A percentile compares a stretch with the other conserved stretches of the same genome.
phyloP scores from a whole-genome alignment of 2,329 filamentous ascomycete species.

The Herpomyces periplanetae region DNA sequence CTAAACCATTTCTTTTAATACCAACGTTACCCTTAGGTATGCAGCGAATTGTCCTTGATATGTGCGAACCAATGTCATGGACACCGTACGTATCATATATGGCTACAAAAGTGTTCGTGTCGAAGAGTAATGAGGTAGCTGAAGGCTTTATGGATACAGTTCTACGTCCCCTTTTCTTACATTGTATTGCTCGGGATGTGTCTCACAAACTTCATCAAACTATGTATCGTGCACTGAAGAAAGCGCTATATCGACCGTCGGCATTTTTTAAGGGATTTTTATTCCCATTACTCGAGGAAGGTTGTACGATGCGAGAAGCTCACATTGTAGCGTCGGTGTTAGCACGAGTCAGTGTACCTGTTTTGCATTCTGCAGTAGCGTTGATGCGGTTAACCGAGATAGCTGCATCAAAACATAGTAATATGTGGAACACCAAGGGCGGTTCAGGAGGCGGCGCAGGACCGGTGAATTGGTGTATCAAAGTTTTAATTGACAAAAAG shows the following conservation, averaged over 20 bases:
- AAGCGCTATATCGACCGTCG: slow-evolving; percentile 61
- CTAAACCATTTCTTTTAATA: slow-evolving; percentile 88
- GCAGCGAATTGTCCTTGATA: slow-evolving; percentile 22
- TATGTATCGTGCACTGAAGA: slow-evolving; percentile 71
- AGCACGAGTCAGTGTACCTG: slow-evolving; percentile 44
- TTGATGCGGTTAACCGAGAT: slow-evolving; percentile 77
- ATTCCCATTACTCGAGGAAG: slow-evolving; percentile 38
- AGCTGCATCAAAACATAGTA: slow-evolving; percentile 55
- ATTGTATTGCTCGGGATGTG: slow-evolving; percentile 80
- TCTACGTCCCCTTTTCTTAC: slow-evolving; percentile 40
- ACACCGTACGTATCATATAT: slow-evolving; percentile 51
- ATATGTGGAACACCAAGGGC: slow-evolving; percentile 34
- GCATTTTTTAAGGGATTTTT: slow-evolving; percentile 90
- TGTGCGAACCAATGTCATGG: slow-evolving; percentile 42
- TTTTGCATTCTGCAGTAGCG: slow-evolving; percentile 64
- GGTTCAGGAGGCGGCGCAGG: slow-evolving; percentile 33
- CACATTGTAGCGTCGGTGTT: slow-evolving; percentile 64
- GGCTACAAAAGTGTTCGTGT: slow-evolving; percentile 68
- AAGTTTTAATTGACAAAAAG: slow-evolving; percentile 69
- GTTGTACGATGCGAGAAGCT: slow-evolving; percentile 64
- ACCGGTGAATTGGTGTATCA: slow-evolving; percentile 79
- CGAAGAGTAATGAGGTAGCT: slow-evolving; percentile 33
- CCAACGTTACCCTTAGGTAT: slow-evolving; percentile 76
- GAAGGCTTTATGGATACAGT: slow-evolving; percentile 60
- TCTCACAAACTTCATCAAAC: slow-evolving; percentile 86